Evolutionary conservation across 495 filamentous ascomycete species (phyloP), one percentile per base, ranked within the genome.

Genomic region (Penicilliopsis zonata): DNA sequence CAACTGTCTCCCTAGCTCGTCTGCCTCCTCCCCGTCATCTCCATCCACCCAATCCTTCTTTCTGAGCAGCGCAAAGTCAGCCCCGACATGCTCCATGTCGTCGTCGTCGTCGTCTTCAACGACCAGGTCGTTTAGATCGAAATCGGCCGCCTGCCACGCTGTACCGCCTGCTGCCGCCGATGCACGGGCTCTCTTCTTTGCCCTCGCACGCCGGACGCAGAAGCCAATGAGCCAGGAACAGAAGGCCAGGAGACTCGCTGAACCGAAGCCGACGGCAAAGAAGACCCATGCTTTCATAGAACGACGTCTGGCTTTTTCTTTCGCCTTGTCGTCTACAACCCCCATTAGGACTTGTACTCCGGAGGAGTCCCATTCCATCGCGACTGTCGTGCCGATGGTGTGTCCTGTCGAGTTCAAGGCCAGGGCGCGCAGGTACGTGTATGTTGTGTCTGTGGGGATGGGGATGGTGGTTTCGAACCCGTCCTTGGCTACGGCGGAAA

Each of bases 401-500:
- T 37, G 34, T 27, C 43, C 43, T 3, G 35, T 19, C 9, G 34
- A 8, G 24, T 46, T 41, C 1, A 50, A 24, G 4, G 37, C 47
- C 22, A 41, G 30, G 22, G 35, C 35, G 2, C 47, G 43, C 10
- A 50, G 35, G 14, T 25, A 40, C 7, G 7, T 10, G 3, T 27
- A 17, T 0, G 8, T 14, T 0, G 32, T 25, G 17, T 35, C 38
- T 0, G 27, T 2, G 4, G 47, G 49, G 12, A 53, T 42, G 4
- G 35, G 28, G 19, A 58, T 35, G 14, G 37, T 38, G 7, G 57
- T 61, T 30, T 61, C 57, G 29, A 61, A 61, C 1, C 54, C 49
- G 5, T 22, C 10, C 36, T 54, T 61, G 0, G 49, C 45, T 10
- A 50, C 28, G 6, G 44, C 43, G 16, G 44, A 33, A 24, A 57